Percentiles rank a stretch among this genome's conserved stretches.
phyloP scores from a whole-genome alignment of 2,329 filamentous ascomycete species.

The Trichophyton schoenleinii region DNA sequence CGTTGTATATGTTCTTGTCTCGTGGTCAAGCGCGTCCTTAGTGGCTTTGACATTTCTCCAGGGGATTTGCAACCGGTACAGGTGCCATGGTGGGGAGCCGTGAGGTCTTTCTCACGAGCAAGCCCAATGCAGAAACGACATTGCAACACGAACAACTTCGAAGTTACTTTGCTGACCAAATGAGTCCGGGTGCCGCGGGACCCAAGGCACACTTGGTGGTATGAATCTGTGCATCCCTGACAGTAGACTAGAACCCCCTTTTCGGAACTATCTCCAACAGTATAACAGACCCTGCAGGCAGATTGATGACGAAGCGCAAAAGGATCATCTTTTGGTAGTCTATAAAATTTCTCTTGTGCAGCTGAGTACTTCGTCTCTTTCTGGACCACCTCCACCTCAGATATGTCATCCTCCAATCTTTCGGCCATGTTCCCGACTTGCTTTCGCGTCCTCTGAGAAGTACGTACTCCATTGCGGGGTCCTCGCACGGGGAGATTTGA shows the following conservation, averaged over 20 bases:
- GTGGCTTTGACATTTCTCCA: slow-evolving; percentile 61
- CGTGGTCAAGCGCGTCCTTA: slow-evolving; percentile 58
- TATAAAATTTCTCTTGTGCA: slow-evolving; percentile 62
- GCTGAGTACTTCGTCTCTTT: slow-evolving; percentile 26
- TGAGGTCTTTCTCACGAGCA: slow-evolving; percentile 53
- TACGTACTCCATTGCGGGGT: slow-evolving; percentile 6
- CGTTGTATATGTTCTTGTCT: slow-evolving; percentile 75
- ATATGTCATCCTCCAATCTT: slow-evolving; percentile 37
- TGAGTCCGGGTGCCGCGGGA: slow-evolving; percentile 65
- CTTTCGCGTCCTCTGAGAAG: slow-evolving; percentile 7
- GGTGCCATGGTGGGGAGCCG: slow-evolving; percentile 55
- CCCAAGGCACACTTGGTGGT: slow-evolving; percentile 74
- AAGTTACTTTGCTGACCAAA: slow-evolving; percentile 69
- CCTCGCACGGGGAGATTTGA: not conserved
- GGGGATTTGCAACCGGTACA: slow-evolving; percentile 57
- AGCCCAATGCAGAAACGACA: slow-evolving; percentile 71
- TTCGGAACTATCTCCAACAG: slow-evolving; percentile 38
- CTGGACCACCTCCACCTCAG: slow-evolving; percentile 14
- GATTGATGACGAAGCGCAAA: slow-evolving; percentile 61
- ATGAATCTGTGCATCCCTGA: slow-evolving; percentile 76
- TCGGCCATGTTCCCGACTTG: slow-evolving; percentile 33
- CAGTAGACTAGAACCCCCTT: slow-evolving; percentile 68
- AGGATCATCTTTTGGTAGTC: slow-evolving; percentile 45
- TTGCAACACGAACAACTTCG: slow-evolving; percentile 72
- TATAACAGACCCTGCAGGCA: slow-evolving; percentile 59